These are phyloP conservation scores for Aspergillus fructus DNA, from an alignment of 2,329 filamentous ascomycete genomes.

Conservation along the genomic window DNA sequence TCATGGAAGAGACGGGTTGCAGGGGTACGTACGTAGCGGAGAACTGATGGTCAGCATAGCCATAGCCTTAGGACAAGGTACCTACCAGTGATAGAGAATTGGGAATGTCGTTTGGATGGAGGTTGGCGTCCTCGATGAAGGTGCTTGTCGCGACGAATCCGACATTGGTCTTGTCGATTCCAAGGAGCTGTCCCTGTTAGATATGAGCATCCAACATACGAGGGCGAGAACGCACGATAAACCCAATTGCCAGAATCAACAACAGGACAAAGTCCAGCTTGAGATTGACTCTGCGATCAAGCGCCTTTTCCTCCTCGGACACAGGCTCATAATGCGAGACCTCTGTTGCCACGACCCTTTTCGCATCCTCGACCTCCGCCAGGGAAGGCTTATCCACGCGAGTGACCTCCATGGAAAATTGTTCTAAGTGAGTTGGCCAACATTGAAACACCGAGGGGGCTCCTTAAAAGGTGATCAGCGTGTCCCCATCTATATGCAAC, in stretches of 20 bases:
- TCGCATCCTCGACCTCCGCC: slow-evolving; percentile 1
- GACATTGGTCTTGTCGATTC: slow-evolving; percentile 15
- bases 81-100: slow-evolving; percentile 12
- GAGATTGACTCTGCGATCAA: neutral
- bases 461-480: neutral
- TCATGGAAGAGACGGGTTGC: slow-evolving; percentile 14
- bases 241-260: neutral
- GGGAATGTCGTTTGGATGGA: slow-evolving; percentile 8
- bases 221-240: neutral
- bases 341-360: neutral
- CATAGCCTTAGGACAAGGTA: rapidly evolving
- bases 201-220: too few species aligned
- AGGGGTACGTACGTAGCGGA: slow-evolving; percentile 20
- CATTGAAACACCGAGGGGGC: too few species aligned
- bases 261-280: neutral
- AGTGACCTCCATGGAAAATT: neutral
- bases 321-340: neutral
- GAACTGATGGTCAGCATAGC: neutral
- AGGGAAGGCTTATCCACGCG: neutral
- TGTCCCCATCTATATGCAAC: neutral
- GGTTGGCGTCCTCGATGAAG: slow-evolving; percentile 11
- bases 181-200: neutral
- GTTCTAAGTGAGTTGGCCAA: too few species aligned
- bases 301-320: neutral
- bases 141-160: slow-evolving; percentile 13